These are phyloP conservation scores for Alternaria alternata DNA, from an alignment of 2,329 filamentous ascomycete genomes.

Conservation along the genomic window DNA sequence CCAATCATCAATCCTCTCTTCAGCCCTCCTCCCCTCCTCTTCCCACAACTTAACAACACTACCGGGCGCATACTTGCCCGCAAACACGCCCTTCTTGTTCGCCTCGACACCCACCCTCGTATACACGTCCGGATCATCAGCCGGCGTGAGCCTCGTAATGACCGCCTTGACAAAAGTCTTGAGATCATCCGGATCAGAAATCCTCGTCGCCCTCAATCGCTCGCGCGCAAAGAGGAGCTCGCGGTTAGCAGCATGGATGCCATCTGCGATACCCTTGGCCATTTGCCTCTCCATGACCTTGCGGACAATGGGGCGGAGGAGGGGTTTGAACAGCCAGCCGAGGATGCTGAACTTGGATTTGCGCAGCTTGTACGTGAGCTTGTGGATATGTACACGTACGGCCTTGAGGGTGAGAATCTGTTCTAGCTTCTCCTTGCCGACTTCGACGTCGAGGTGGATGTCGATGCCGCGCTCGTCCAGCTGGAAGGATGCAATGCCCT, in stretches of 20 bases:
- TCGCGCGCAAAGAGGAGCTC: conserved; percentile 89
- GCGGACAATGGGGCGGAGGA: conserved; percentile 81
- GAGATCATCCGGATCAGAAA: conserved; percentile 80
- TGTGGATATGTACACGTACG: conserved; percentile 84
- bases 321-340: conserved; percentile 83
- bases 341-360: conserved; percentile 79
- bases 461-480: conserved; percentile 90
- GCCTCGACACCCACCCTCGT: conserved; percentile 74
- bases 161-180: conserved; percentile 85
- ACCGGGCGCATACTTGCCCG: conserved; percentile 84
- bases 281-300: conserved; percentile 82
- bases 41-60: conserved; percentile 92
- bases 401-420: conserved; percentile 79
- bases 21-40: conserved; percentile 74
- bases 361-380: conserved; percentile 79
- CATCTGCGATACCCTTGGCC: conserved; percentile 72
- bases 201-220: conserved; percentile 82
- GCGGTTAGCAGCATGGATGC: conserved; percentile 77
- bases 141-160: conserved; percentile 75
- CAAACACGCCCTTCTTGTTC: conserved; percentile 72
- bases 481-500: conserved; percentile 84
- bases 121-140: conserved; percentile 78
- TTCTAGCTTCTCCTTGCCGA: conserved; percentile 79
- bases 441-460: conserved; percentile 82
- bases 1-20: conserved; percentile 78